Evolutionary conservation across 1,284 basidiomycete genomes (phyloP).

Genomic region (Rhodofomes roseus): DNA sequence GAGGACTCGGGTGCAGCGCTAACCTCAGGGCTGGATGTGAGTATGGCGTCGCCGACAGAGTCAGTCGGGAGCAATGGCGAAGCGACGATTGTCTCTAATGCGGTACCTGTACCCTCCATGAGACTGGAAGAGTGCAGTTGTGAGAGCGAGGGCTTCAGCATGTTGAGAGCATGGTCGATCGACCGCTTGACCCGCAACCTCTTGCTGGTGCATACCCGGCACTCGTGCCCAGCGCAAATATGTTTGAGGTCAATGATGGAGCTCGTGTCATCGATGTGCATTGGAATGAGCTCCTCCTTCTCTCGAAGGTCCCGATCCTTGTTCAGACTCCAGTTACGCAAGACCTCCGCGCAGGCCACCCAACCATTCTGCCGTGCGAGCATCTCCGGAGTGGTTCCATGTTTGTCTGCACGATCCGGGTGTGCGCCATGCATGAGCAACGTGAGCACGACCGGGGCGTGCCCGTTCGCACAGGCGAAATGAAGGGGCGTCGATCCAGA

Average conservation of each 20-base stretch:
- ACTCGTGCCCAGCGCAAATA: constrained; percentile 24
- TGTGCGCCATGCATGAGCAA: constrained; percentile 80
- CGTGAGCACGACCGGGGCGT: constrained; percentile 68
- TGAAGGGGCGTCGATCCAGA: constrained; percentile 90
- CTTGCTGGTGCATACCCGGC: constrained; percentile 31
- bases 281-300: constrained; percentile 19
- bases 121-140: constrained; percentile 13
- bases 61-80: constrained; percentile 37
- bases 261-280: constrained; percentile 11
- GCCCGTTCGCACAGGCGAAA: constrained; percentile 91
- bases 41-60: constrained; percentile 26
- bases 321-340: constrained; percentile 52
- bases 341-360: constrained; percentile 58
- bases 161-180: constrained; percentile 58
- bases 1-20: constrained; percentile 27
- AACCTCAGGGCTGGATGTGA: constrained; percentile 14
- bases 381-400: constrained; percentile 77
- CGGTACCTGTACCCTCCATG: background rate
- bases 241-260: constrained; percentile 15
- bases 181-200: constrained; percentile 58
- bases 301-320: constrained; percentile 53
- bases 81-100: constrained; percentile 12
- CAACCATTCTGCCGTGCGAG: constrained; percentile 68
- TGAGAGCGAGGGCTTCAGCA: constrained; percentile 43
- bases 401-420: constrained; percentile 78